Conservation (phyloP, 83 land plant genomes). For the Picea engelmannii region DNA sequence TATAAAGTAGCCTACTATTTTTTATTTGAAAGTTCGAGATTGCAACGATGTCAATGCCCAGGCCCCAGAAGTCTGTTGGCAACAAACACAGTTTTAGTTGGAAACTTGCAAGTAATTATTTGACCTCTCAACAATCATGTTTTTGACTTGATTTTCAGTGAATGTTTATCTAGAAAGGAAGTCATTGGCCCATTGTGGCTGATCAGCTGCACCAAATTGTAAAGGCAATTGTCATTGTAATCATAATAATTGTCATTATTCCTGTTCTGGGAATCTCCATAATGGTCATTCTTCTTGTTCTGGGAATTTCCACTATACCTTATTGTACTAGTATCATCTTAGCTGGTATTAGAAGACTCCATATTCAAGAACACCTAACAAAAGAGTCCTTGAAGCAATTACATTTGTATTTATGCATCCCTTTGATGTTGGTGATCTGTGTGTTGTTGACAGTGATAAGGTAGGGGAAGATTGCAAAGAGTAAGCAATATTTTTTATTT, state of each 20-base stretch:
- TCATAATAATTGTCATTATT: slow-evolving; percentile 39
- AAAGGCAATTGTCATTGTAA: slow-evolving; percentile 24
- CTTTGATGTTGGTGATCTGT: slow-evolving; percentile 67
- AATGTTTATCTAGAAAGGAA: slow-evolving; percentile 54
- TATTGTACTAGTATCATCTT: slow-evolving; percentile 51
- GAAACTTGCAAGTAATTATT: no score
- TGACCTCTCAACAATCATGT: no score
- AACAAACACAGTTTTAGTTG: background rate
- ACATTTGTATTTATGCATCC: slow-evolving; percentile 77
- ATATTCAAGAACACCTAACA: slow-evolving; percentile 70
- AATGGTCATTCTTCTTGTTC: no score
- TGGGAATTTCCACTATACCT: slow-evolving; percentile 60
- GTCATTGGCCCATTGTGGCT: slow-evolving; percentile 60
- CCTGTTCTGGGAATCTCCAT: no score
- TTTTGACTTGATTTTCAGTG: slow-evolving; percentile 30
- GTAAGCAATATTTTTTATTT: background rate
- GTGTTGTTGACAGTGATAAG: slow-evolving; percentile 61
- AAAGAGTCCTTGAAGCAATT: slow-evolving; percentile 56
- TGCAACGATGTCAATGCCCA: background rate
- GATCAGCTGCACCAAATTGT: slow-evolving; percentile 50
- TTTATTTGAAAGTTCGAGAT: background rate
- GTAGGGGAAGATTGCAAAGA: slow-evolving; percentile 37
- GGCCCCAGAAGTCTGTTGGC: background rate
- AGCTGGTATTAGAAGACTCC: no score
- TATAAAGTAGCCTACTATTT: no score